Percentiles rank a stretch among this genome's conserved stretches.
These are phyloP conservation scores for Claviceps pazoutovae DNA, from an alignment of 2,329 filamentous ascomycete species.

Conservation along the genomic window DNA sequence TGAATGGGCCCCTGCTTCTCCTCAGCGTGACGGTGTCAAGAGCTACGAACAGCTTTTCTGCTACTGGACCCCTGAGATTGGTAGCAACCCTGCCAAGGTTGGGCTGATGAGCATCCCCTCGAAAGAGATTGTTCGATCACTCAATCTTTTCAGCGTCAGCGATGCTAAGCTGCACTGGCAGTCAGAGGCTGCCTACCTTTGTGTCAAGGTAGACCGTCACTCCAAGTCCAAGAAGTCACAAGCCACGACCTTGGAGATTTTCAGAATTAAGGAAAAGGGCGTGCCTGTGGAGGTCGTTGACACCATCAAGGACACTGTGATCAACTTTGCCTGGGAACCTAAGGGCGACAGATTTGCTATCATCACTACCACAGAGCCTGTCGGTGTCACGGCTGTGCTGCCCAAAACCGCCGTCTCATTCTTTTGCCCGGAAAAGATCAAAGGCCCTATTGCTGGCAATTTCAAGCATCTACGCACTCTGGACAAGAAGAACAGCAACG, in stretches of 20 bases:
- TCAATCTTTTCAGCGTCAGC: constrained; percentile 95
- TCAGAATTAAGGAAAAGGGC: constrained; percentile 93
- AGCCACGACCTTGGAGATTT: constrained; percentile 94
- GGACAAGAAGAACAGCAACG: constrained; percentile 99
- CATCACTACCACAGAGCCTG: constrained; percentile 82
- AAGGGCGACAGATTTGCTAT: constrained; percentile 95
- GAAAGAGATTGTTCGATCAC: constrained; percentile 83
- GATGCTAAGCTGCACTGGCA: constrained; percentile 99
- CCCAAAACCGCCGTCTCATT: constrained; percentile 93
- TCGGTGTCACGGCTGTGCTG: constrained; percentile 62
- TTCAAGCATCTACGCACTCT: constrained; percentile 92
- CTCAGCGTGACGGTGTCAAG: constrained; percentile 74
- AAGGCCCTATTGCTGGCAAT: constrained; percentile 68
- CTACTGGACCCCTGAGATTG: constrained; percentile 98
- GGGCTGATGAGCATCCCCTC: constrained; percentile 91
- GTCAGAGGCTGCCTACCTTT: constrained; percentile 83
- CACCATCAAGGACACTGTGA: constrained; percentile 93
- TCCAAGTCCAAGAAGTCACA: constrained; percentile 98
- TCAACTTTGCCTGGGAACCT: constrained; percentile 99
- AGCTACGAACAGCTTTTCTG: constrained; percentile 90
- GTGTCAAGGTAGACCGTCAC: constrained; percentile 96
- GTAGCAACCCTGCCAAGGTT: constrained; percentile 95
- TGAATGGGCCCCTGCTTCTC: constrained; percentile 83
- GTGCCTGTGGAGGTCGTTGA: constrained; percentile 97
- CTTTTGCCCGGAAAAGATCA: constrained; percentile 92